Evolutionary conservation across 176 grass and related monocot genomes (phyloP).

Genomic region (Aegilops speltoides): DNA sequence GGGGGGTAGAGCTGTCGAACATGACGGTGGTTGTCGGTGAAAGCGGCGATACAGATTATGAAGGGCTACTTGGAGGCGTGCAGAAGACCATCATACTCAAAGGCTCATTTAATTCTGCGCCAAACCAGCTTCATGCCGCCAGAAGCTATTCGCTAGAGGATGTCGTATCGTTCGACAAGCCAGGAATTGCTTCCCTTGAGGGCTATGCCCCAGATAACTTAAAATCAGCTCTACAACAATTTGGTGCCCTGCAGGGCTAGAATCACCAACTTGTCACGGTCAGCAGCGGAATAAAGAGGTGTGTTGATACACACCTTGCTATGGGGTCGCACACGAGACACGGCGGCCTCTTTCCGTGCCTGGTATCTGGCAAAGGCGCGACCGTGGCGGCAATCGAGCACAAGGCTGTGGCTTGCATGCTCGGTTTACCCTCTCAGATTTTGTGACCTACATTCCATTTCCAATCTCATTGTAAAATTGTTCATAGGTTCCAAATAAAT

Average conservation of each 20-base stretch:
- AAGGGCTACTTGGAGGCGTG: constrained; percentile 65
- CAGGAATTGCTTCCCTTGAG: constrained; percentile 61
- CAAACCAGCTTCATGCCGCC: constrained; percentile 54
- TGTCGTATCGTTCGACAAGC: constrained; percentile 68
- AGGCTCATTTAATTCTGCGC: constrained; percentile 59
- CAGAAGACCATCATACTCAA: constrained; percentile 76
- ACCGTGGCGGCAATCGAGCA: no score
- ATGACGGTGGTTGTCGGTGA: constrained; percentile 77
- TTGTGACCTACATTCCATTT: no score
- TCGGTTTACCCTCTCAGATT: no score
- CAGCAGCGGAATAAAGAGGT: constrained; percentile 28
- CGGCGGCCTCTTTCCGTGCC: no score
- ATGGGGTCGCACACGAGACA: no score
- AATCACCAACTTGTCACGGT: neutral
- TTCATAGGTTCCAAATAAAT: no score
- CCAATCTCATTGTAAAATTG: no score
- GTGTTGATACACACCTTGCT: neutral
- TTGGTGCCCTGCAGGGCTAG: constrained; percentile 45
- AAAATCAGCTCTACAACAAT: constrained; percentile 51
- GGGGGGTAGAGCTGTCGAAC: constrained; percentile 62
- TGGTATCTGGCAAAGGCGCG: no score
- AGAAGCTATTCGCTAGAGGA: constrained; percentile 65
- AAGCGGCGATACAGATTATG: constrained; percentile 90
- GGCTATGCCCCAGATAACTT: constrained; percentile 40
- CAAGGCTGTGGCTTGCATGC: no score